phyloP scores from a whole-genome alignment of 768 basidiomycete species.

The Fomitopsis serialis region DNA sequence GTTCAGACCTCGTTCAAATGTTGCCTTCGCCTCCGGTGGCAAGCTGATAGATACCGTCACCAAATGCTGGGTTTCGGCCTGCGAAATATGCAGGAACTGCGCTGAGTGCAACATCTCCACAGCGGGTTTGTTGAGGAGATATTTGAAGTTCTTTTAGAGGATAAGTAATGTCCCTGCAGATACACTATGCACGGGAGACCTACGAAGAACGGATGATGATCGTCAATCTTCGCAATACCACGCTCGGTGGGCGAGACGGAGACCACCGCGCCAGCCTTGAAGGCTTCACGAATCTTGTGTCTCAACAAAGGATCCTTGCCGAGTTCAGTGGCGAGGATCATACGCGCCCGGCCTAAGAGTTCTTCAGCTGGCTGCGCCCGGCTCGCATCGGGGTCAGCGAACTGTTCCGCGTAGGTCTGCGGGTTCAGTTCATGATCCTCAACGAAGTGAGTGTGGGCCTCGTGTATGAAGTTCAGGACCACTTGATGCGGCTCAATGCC shows the following conservation, averaged over 20 bases:
- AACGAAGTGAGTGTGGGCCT: constrained; percentile 57
- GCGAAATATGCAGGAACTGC: constrained; percentile 87
- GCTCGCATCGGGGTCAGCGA: constrained; percentile 60
- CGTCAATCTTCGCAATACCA: constrained; percentile 72
- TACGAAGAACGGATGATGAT: constrained; percentile 68
- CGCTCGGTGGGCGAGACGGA: constrained; percentile 85
- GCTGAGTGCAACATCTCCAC: constrained; percentile 60
- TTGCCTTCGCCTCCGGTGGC: constrained; percentile 53
- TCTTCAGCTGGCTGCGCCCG: constrained; percentile 61
- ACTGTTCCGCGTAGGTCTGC: constrained; percentile 79
- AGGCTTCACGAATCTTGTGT: constrained; percentile 67
- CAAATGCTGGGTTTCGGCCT: constrained; percentile 85
- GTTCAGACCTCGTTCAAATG: constrained; percentile 69
- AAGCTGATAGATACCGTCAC: constrained; percentile 72
- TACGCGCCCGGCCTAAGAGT: constrained; percentile 64
- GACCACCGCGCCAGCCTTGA: constrained; percentile 69
- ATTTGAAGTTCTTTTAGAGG: constrained; percentile 81
- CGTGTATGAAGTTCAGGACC: constrained; percentile 74
- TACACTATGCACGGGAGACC: constrained; percentile 22
- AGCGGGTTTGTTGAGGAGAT: constrained; percentile 76
- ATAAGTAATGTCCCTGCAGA: not conserved
- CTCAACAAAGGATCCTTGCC: constrained; percentile 89
- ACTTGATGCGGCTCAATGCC: constrained; percentile 79
- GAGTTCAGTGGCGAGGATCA: constrained; percentile 85
- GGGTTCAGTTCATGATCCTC: constrained; percentile 84